Conservation (phyloP, 306 rosid genomes). For the Acacia confusa region DNA sequence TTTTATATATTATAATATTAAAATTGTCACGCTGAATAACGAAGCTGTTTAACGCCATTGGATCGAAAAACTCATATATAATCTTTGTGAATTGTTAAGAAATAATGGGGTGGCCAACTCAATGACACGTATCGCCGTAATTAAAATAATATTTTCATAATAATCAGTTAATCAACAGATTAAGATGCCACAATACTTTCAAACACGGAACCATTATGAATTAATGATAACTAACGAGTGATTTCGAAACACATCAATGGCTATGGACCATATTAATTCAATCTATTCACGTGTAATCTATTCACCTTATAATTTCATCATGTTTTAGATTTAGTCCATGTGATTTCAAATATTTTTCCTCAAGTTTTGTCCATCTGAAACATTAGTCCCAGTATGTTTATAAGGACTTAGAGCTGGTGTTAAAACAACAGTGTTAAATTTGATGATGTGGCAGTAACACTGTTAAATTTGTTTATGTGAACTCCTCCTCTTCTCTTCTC, state of each 20-base stretch:
- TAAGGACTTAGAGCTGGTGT: no score
- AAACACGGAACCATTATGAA: background rate
- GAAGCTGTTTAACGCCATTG: constrained; percentile 12
- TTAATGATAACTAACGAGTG: background rate
- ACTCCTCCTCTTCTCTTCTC: no score
- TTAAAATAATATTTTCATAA: background rate
- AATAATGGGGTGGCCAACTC: constrained; percentile 4
- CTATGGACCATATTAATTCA: background rate
- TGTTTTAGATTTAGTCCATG: no score
- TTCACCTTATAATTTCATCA: no score
- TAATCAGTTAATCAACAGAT: background rate
- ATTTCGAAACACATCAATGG: background rate
- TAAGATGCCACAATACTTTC: no score
- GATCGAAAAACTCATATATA: background rate
- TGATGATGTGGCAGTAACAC: no score
- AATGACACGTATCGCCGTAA: constrained; percentile 8
- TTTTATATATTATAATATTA: background rate
- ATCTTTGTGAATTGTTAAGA: background rate
- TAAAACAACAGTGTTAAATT: no score
- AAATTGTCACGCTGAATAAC: background rate
- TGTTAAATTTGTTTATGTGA: no score
- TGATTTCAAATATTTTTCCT: no score
- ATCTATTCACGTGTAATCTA: no score
- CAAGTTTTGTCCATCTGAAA: no score
- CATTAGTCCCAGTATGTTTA: no score